A percentile compares a stretch with the other conserved stretches of the same genome.
These are phyloP conservation scores for Colletotrichum sp. DNA, from an alignment of 2,329 filamentous ascomycete genomes.

Conservation along the genomic window DNA sequence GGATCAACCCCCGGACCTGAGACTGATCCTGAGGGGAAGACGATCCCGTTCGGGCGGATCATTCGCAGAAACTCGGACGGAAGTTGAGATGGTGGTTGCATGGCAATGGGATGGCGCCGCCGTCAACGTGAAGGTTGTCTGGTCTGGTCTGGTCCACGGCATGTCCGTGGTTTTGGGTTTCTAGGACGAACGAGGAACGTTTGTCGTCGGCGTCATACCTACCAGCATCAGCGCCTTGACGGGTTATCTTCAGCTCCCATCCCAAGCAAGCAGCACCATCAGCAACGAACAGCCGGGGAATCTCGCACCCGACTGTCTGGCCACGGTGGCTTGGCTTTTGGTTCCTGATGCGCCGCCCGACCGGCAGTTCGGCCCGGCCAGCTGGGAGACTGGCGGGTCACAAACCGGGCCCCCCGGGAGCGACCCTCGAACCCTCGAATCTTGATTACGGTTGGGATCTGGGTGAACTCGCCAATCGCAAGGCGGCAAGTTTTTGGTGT, in stretches of 20 bases:
- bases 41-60: conserved; percentile 9
- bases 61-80: conserved; percentile 7
- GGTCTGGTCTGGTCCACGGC: background rate
- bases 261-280: background rate
- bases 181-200: background rate
- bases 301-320: background rate
- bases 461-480: conserved; percentile 10
- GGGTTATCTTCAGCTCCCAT: background rate
- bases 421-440: background rate
- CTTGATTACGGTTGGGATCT: conserved; percentile 2
- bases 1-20: conserved; percentile 23
- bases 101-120: conserved; percentile 14
- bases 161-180: background rate
- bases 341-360: background rate
- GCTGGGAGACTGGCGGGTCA: conserved; percentile 1
- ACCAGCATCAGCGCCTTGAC: background rate
- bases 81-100: conserved; percentile 10
- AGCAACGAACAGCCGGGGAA: background rate
- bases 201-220: background rate
- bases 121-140: background rate
- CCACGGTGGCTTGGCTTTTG: background rate
- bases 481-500: background rate
- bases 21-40: conserved; percentile 27
- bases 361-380: conserved; percentile 2
- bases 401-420: background rate